phyloP scores from a whole-genome alignment of 805 yeast genomes.

The Pichia membranifaciens region DNA sequence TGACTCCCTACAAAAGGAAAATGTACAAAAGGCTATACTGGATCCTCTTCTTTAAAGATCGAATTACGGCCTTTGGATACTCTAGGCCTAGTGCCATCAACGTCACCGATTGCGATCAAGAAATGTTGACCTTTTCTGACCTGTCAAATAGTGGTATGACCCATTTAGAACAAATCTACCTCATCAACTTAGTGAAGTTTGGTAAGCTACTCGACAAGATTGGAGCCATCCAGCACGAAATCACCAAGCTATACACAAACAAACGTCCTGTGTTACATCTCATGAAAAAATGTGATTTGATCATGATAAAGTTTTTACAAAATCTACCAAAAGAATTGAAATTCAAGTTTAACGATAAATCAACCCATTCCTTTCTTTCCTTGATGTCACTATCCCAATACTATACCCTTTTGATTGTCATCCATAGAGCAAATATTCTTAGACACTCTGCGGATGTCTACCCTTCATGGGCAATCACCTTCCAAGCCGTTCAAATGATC shows the following conservation, averaged over 20 bases:
- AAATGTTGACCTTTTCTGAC: constrained; percentile 64
- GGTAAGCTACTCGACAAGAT: constrained; percentile 69
- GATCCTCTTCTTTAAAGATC: constrained; percentile 67
- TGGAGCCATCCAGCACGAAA: constrained; percentile 62
- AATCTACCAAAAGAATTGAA: constrained; percentile 57
- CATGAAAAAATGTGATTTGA: constrained; percentile 59
- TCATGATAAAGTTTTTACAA: constrained; percentile 73
- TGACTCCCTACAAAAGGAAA: constrained; percentile 19
- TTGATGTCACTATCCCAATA: constrained; percentile 62
- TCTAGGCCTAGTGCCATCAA: constrained; percentile 69
- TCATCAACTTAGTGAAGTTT: constrained; percentile 57
- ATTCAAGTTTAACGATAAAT: constrained; percentile 51
- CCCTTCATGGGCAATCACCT: constrained; percentile 76
- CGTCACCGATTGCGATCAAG: constrained; percentile 69
- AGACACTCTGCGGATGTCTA: constrained; percentile 28
- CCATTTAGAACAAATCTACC: constrained; percentile 46
- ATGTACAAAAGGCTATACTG: constrained; percentile 48
- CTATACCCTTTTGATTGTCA: constrained; percentile 63
- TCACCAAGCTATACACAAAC: constrained; percentile 52
- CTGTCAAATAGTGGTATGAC: constrained; percentile 50
- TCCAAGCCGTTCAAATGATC: constrained; percentile 76
- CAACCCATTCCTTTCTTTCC: constrained; percentile 49
- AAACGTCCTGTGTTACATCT: constrained; percentile 36
- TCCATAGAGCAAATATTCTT: constrained; percentile 64
- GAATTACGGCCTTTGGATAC: constrained; percentile 62